Percentiles rank a stretch among this genome's conserved stretches.
Evolutionary conservation across 129 eudicot species (phyloP).

Genomic region (Artemisia tridentata): DNA sequence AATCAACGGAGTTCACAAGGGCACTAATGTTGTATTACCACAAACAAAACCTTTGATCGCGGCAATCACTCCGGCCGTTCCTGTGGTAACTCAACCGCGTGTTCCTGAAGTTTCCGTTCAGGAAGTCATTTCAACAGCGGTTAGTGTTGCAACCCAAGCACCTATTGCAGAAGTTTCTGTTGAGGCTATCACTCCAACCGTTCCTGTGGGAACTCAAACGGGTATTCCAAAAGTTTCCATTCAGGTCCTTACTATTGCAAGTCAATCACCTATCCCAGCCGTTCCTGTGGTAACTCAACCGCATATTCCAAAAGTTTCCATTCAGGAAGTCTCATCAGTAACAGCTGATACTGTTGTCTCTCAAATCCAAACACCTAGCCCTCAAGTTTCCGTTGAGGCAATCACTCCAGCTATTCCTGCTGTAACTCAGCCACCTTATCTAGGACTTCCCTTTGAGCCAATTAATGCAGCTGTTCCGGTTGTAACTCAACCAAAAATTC

Average conservation of each 20-base stretch:
- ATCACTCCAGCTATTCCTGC: no score
- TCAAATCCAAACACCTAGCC: no score
- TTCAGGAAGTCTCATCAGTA: no score
- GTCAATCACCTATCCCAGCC: slow-evolving; percentile 3
- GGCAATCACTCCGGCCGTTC: neutral
- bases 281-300: neutral
- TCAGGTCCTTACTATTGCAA: slow-evolving; percentile 1
- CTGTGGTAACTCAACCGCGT: neutral
- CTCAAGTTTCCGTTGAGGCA: no score
- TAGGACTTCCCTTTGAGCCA: neutral
- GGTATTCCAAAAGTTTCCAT: neutral
- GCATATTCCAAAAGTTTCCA: neutral
- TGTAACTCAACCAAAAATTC: neutral
- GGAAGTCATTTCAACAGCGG: neutral
- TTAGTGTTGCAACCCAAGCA: slow-evolving; percentile 17
- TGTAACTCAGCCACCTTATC: no score
- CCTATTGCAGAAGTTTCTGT: neutral
- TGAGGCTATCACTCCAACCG: neutral
- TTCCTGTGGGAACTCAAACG: neutral
- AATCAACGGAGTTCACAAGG: neutral
- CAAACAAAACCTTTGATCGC: neutral
- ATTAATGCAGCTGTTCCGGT: neutral
- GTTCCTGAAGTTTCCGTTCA: neutral
- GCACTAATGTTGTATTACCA: slow-evolving; percentile 11
- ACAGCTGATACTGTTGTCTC: no score